Evolutionary conservation across 2,329 filamentous ascomycete species (phyloP).

Genomic region (Arachnopeziza araneosa): DNA sequence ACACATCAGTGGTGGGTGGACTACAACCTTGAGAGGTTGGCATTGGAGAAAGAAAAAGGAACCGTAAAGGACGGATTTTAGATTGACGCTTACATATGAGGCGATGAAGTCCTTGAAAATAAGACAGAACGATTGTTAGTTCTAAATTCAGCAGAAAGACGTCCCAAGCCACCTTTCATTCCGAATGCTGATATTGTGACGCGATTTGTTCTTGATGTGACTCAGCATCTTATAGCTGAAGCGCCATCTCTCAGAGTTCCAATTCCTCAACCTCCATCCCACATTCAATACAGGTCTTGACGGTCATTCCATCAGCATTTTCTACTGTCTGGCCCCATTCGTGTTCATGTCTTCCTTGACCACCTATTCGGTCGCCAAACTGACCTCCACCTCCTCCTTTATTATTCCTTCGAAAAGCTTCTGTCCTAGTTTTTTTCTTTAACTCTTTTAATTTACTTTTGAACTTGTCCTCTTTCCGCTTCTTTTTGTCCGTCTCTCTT

Average conservation of each 20-base stretch:
- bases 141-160: not conserved
- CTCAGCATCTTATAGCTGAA: not conserved
- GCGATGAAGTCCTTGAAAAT: not conserved
- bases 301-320: slow-evolving; percentile 65
- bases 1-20: slow-evolving; percentile 53
- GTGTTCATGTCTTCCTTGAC: slow-evolving; percentile 70
- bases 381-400: slow-evolving; percentile 41
- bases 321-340: slow-evolving; percentile 73
- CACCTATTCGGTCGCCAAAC: slow-evolving; percentile 74
- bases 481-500: slow-evolving; percentile 73
- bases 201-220: too few relatives aligned
- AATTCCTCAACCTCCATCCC: slow-evolving; percentile 75
- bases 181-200: too few relatives aligned
- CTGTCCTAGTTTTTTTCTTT: slow-evolving; percentile 89
- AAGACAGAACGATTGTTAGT: not conserved
- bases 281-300: slow-evolving; percentile 74
- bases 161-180: not conserved
- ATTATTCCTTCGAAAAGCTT: slow-evolving; percentile 74
- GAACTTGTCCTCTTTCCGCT: slow-evolving; percentile 85
- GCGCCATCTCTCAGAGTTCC: slow-evolving; percentile 22
- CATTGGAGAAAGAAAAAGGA: slow-evolving; percentile 30
- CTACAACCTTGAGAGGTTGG: slow-evolving; percentile 38
- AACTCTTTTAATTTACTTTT: slow-evolving; percentile 81
- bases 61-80: slow-evolving; percentile 25
- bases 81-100: not conserved